Conservation (phyloP, 2,329 filamentous ascomycete species). For the Botrytis sinoallii region DNA sequence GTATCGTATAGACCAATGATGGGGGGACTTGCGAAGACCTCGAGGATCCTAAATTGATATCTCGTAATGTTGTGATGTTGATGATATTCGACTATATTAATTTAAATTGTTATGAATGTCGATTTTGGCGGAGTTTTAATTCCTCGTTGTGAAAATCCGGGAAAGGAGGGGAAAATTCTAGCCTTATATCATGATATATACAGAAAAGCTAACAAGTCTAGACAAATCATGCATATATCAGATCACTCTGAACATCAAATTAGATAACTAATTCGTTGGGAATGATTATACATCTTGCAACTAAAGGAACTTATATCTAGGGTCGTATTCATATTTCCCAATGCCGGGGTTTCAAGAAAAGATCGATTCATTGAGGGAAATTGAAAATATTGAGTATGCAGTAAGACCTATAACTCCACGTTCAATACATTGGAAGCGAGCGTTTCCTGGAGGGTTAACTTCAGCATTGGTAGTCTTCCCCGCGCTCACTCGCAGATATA, state of each 20-base stretch:
- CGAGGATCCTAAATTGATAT: not conserved
- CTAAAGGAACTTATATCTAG: not conserved
- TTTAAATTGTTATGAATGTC: not conserved
- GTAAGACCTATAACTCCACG: not conserved
- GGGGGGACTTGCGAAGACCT: not conserved
- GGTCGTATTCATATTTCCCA: not conserved
- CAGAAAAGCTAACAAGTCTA: not conserved
- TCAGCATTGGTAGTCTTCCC: not conserved
- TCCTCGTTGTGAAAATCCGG: constrained; percentile 5
- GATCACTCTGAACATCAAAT: not conserved
- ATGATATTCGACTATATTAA: not conserved
- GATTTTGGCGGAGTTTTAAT: not conserved
- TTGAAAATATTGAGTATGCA: not conserved
- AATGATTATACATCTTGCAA: not conserved
- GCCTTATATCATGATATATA: not conserved
- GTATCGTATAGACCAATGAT: not conserved
- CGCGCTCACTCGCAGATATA: constrained; percentile 10
- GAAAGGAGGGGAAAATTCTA: constrained; percentile 6
- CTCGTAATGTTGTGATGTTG: not conserved
- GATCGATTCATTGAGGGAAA: not conserved
- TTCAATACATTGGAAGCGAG: constrained; percentile 3
- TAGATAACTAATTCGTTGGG: not conserved
- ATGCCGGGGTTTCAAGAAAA: not conserved
- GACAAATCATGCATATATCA: not conserved
- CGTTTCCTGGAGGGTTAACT: not conserved